Percentiles rank a stretch among this genome's conserved stretches.
phyloP scores from a whole-genome alignment of 257 asterid species.

The Buddleja alternifolia region DNA sequence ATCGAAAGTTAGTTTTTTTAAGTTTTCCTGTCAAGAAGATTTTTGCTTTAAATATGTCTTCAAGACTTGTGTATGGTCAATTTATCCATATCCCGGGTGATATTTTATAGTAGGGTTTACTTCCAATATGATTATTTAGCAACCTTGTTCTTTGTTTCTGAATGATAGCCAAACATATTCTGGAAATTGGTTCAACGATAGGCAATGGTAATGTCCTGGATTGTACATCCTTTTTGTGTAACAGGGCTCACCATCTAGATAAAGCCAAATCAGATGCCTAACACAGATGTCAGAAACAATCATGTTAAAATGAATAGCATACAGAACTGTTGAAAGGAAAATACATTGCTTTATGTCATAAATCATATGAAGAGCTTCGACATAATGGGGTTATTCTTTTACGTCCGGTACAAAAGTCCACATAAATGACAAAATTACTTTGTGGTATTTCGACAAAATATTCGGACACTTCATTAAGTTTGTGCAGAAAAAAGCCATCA shows the following conservation, averaged over 20 bases:
- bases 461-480: too few species aligned
- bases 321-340: too few species aligned
- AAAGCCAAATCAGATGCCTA: background rate
- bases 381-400: background rate
- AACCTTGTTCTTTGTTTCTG: background rate
- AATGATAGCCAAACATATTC: background rate
- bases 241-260: background rate
- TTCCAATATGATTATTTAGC: slow-evolving; percentile 10
- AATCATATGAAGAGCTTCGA: background rate
- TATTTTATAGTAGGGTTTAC: background rate
- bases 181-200: background rate
- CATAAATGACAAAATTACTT: too few species aligned
- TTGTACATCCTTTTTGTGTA: background rate
- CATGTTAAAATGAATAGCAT: background rate
- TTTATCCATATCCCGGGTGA: background rate
- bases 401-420: too few species aligned
- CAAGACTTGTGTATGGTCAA: background rate
- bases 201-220: background rate
- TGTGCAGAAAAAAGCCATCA: too few species aligned
- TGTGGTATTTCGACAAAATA: too few species aligned
- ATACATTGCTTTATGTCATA: background rate
- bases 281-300: background rate
- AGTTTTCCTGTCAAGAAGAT: background rate
- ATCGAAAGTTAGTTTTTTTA: background rate
- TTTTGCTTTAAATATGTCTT: slow-evolving; percentile 10